Evolutionary conservation across 2,329 filamentous ascomycete species (phyloP).

Genomic region (Chaetomium strumarium): DNA sequence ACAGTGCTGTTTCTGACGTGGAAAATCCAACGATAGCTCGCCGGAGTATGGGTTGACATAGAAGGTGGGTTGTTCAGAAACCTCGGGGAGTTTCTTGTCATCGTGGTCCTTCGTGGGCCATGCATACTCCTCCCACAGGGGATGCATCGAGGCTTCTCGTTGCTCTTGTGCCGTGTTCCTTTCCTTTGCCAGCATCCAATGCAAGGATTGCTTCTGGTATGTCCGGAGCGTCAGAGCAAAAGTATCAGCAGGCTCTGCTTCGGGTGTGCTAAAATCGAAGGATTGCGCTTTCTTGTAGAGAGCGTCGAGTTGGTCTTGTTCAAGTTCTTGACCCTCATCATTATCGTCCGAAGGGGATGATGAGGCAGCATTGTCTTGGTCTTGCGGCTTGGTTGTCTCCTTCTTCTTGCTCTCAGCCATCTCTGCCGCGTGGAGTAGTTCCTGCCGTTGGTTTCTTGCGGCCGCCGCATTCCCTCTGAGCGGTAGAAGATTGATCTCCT

Average conservation of each 20-base stretch:
- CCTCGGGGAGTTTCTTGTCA: conserved; percentile 62
- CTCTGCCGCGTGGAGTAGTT: conserved; percentile 80
- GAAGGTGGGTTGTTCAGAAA: conserved; percentile 66
- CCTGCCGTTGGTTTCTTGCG: conserved; percentile 74
- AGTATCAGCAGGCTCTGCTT: conserved; percentile 72
- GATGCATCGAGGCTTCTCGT: conserved; percentile 82
- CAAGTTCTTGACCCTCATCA: conserved; percentile 84
- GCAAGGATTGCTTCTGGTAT: conserved; percentile 89
- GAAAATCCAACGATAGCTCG: conserved; percentile 86
- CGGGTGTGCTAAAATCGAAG: conserved; percentile 89
- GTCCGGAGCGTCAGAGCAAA: conserved; percentile 81
- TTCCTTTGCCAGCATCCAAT: conserved; percentile 97
- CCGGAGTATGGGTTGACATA: conserved; percentile 98
- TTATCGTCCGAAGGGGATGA: conserved; percentile 56
- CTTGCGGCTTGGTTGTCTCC: conserved; percentile 36
- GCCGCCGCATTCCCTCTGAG: conserved; percentile 67
- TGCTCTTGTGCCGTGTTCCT: conserved; percentile 64
- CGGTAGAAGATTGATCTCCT: conserved; percentile 80
- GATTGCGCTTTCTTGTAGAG: conserved; percentile 95
- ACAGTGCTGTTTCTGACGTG: conserved; percentile 89
- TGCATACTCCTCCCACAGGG: conserved; percentile 90
- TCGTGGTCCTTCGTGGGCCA: conserved; percentile 89
- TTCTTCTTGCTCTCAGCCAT: conserved; percentile 71
- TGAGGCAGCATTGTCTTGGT: conserved; percentile 37
- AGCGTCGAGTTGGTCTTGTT: conserved; percentile 90